Evolutionary conservation across 495 filamentous ascomycete genomes (phyloP), one percentile per base, ranked within the genome.

Genomic region (Neurospora sublineolata): DNA sequence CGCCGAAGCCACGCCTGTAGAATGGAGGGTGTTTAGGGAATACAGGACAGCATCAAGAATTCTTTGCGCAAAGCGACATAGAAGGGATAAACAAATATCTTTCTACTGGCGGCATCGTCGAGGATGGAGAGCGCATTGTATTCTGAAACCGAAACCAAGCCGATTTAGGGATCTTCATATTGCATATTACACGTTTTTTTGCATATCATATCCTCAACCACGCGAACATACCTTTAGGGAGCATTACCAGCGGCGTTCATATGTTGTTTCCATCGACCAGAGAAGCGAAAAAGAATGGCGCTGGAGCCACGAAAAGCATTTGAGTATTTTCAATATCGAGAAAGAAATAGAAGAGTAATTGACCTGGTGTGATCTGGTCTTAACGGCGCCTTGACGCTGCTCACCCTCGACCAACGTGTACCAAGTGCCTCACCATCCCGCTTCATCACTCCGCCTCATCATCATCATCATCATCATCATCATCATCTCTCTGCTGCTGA

Each of bases 1-100:
- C 81, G 73, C 73, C 52, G 27, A 64, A 64, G 27, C 5, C 52
- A 36, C 52, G 52, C 52, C 52, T 64, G 14, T 64, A 64, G 27
- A 33, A 33, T 3, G 11, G 52, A 64, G 23, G 52, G 18, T 33
- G 52, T 33, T 8, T 8, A 33, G 7, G 52, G 27, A 33, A 64
- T 64, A 64, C 52, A 64, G 52, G 52, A 64, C 52, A 64, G 9
- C 52, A 64, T 64, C 5, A 64, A 33, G 27, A 64, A 33, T 64
- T 6, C 23, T 64, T 64, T 33, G 52, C 52, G 52, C 23, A 64
- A 64, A 33, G 52, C 52, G 52, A 64, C 52, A 64, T 64, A 64
- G 52, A 64, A 64, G 52, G 52, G 52, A 27, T 60, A 60, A 60
- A 60, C 52, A 60, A 60, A 60, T 60, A 30, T 30, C 44, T 52